phyloP scores from a whole-genome alignment of 441 rosid genomes.

The Iberis amara region DNA sequence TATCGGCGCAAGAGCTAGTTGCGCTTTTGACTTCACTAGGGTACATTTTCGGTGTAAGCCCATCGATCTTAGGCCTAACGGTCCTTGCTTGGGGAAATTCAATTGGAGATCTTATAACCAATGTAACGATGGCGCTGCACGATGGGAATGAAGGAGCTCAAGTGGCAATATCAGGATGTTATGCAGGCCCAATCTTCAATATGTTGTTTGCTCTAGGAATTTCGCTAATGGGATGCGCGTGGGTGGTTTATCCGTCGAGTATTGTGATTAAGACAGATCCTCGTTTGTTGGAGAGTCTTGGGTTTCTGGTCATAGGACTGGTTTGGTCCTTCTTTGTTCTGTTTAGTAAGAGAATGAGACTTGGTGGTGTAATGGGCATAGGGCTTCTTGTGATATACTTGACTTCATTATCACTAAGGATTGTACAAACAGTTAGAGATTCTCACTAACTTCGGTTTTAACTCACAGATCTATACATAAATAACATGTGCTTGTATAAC shows the following conservation, averaged over 20 bases:
- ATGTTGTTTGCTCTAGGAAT: constrained; percentile 68
- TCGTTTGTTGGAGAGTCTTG: constrained; percentile 60
- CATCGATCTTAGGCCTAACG: constrained; percentile 77
- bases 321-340: constrained; percentile 73
- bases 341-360: constrained; percentile 65
- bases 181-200: constrained; percentile 85
- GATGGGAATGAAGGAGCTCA: constrained; percentile 78
- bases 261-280: constrained; percentile 52
- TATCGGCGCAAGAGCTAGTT: constrained; percentile 71
- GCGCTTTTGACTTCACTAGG: constrained; percentile 66
- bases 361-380: constrained; percentile 54
- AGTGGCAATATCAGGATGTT: constrained; percentile 79
- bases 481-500: constrained; percentile 13
- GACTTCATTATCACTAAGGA: constrained; percentile 55
- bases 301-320: constrained; percentile 58
- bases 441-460: constrained; percentile 29
- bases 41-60: constrained; percentile 55
- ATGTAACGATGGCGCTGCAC: constrained; percentile 64
- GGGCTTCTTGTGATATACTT: constrained; percentile 67
- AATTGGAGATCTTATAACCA: constrained; percentile 72
- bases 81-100: constrained; percentile 95
- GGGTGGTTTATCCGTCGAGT: constrained; percentile 48
- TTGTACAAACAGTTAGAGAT: constrained; percentile 35
- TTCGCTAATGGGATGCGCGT: constrained; percentile 56
- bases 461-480: constrained; percentile 1